These are phyloP conservation scores for Naganishia sp. DNA, from an alignment of 1,284 basidiomycete genomes.

Conservation along the genomic window DNA sequence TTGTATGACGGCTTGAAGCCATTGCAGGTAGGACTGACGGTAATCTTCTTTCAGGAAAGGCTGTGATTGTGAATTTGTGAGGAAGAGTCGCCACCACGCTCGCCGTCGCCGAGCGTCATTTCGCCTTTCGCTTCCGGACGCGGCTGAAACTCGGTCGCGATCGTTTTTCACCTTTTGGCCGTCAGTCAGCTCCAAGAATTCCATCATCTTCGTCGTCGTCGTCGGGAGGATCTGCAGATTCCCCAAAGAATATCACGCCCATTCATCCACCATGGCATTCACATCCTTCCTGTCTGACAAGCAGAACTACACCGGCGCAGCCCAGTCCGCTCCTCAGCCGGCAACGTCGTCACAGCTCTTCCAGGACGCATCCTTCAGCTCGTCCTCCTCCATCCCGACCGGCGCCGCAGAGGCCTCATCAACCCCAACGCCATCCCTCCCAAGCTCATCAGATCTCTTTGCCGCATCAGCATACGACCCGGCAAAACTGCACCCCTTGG, in stretches of 20 bases:
- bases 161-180: conserved; percentile 1
- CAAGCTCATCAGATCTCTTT: conserved; percentile 78
- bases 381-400: conserved; percentile 36
- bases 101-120: too few relatives aligned
- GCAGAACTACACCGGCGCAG: conserved; percentile 33
- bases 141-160: conserved; percentile 1
- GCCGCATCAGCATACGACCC: conserved; percentile 77
- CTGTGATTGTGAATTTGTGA: too few relatives aligned
- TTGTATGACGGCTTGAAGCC: too few relatives aligned
- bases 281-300: conserved; percentile 47
- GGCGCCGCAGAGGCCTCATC: conserved; percentile 29
- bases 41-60: too few relatives aligned
- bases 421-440: conserved; percentile 29
- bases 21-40: too few relatives aligned
- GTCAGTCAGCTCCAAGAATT: background rate
- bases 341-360: conserved; percentile 49
- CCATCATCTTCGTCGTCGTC: background rate
- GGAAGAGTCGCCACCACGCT: too few relatives aligned
- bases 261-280: conserved; percentile 46
- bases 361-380: conserved; percentile 44
- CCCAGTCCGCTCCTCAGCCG: conserved; percentile 35
- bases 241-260: background rate
- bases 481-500: conserved; percentile 83
- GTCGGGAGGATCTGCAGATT: background rate
- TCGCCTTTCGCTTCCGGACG: too few relatives aligned